phyloP scores from a whole-genome alignment of 1,284 basidiomycete species.

The Sphaerobolus stellatus region DNA sequence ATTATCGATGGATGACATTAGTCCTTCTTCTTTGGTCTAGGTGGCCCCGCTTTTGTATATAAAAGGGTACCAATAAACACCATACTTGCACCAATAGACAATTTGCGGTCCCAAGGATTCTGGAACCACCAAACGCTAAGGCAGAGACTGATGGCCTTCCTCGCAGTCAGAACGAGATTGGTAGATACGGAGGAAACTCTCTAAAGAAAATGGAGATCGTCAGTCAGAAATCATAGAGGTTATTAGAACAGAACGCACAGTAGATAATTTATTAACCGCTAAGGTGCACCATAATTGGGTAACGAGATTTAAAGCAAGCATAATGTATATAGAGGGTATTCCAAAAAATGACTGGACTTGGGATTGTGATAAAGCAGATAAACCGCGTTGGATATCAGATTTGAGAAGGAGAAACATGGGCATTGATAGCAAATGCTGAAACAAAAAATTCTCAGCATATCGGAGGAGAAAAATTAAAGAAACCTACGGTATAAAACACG shows the following conservation, averaged over 20 bases:
- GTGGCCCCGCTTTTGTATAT: constrained; percentile 29
- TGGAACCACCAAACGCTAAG: constrained; percentile 78
- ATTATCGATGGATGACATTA: no score
- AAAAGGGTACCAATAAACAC: constrained; percentile 65
- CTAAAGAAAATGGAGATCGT: constrained; percentile 34
- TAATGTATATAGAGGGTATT: constrained; percentile 42
- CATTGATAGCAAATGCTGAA: constrained; percentile 67
- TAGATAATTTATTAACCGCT: constrained; percentile 82
- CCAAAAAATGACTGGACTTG: constrained; percentile 15
- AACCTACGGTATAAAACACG: constrained; percentile 75
- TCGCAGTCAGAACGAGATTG: constrained; percentile 66
- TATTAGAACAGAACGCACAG: constrained; percentile 46
- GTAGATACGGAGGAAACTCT: constrained; percentile 71
- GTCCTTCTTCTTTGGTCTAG: neutral
- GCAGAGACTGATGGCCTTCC: constrained; percentile 70
- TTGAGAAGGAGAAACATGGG: constrained; percentile 71
- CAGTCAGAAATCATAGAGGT: neutral
- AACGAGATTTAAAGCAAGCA: constrained; percentile 68
- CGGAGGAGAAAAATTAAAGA: neutral
- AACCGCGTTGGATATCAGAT: constrained; percentile 55
- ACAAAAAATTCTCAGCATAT: neutral
- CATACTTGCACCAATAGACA: constrained; percentile 62
- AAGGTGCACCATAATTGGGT: constrained; percentile 86
- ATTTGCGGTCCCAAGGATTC: constrained; percentile 59
- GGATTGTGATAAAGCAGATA: constrained; percentile 40